A percentile compares a stretch with the other conserved stretches of the same genome.
Conservation (phyloP, 2,329 filamentous ascomycete species). For the Magnaporthales sp. region DNA sequence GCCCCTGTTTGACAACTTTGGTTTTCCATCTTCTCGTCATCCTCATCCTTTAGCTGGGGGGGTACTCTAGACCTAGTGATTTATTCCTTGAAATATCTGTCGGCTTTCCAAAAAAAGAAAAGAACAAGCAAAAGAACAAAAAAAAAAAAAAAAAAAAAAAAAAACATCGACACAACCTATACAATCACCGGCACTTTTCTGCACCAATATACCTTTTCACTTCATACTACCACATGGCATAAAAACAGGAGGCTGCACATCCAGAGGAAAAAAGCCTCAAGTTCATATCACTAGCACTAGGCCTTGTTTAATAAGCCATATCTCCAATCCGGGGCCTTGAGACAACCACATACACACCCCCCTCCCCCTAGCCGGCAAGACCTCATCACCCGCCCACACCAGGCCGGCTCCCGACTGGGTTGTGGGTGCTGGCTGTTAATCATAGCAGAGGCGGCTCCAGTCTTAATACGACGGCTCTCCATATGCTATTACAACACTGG, state of each 20-base stretch:
- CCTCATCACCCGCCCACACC: conserved; percentile 1
- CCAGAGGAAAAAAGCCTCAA: not conserved
- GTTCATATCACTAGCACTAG: not conserved
- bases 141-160: not conserved
- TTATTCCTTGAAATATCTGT: not conserved
- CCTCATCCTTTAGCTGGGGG: not conserved
- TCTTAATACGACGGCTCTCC: conserved; percentile 5
- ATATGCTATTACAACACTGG: not conserved
- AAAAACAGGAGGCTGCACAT: not conserved
- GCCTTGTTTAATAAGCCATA: not conserved
- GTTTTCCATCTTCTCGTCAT: not conserved
- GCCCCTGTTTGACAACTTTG: not conserved
- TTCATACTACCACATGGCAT: not conserved
- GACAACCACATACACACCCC: not conserved
- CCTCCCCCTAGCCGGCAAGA: conserved; percentile 3
- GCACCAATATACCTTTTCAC: not conserved
- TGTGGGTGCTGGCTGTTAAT: conserved; percentile 5
- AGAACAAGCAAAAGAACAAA: not conserved
- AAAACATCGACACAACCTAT: not conserved
- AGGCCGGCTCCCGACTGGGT: conserved; percentile 4
- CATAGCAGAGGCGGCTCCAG: conserved; percentile 4
- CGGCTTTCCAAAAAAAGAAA: too few species aligned
- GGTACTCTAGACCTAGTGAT: not conserved
- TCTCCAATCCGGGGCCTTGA: not conserved
- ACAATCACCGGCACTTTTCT: not conserved